Conservation (phyloP, 441 rosid genomes). For the Theobroma grandiflorum region DNA sequence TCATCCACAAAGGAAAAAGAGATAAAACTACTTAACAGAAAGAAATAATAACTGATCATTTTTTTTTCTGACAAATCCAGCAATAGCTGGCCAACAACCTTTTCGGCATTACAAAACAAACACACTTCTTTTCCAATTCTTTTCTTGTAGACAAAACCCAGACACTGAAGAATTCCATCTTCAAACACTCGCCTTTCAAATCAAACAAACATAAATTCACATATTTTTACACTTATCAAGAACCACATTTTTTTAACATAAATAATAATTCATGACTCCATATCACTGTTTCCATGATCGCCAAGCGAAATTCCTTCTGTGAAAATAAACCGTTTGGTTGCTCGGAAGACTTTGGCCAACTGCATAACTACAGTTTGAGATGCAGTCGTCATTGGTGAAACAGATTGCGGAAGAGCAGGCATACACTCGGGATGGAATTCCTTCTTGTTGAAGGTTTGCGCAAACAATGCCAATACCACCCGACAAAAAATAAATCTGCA, state of each 20-base stretch:
- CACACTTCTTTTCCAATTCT: background rate
- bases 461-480: slow-evolving; percentile 67
- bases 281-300: slow-evolving; percentile 32
- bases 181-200: background rate
- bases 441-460: slow-evolving; percentile 58
- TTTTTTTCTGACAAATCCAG: background rate
- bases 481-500: slow-evolving; percentile 86
- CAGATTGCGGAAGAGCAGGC: slow-evolving; percentile 69
- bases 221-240: background rate
- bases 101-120: background rate
- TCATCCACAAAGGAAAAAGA: too few relatives aligned
- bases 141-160: background rate
- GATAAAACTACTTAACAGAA: too few relatives aligned
- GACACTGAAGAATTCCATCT: background rate
- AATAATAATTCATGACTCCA: slow-evolving; percentile 30
- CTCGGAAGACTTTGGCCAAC: slow-evolving; percentile 70
- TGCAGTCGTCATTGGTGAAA: slow-evolving; percentile 51
- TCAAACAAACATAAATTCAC: slow-evolving; percentile 5
- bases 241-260: background rate
- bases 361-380: slow-evolving; percentile 62
- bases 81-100: background rate
- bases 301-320: slow-evolving; percentile 50
- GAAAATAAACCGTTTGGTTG: slow-evolving; percentile 59
- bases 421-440: slow-evolving; percentile 77
- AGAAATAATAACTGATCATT: too few relatives aligned